Base-by-base conservation (phyloP, 805 yeast species). In the Cyberlindnera sargentensis region DNA sequence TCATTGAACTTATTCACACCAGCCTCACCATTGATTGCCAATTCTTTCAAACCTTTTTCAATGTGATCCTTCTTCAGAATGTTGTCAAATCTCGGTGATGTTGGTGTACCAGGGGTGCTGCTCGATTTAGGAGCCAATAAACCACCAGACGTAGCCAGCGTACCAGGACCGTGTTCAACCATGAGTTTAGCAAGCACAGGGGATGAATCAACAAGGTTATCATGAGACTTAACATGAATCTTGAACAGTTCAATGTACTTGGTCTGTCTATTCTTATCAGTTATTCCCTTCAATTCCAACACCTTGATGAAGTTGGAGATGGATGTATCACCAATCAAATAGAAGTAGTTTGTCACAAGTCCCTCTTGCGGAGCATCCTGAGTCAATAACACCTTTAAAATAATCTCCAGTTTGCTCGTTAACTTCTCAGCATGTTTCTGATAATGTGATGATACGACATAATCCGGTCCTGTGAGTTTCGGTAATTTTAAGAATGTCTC, bases 361-460 rank as follows among this genome's bases (percentile, higher is more conserved):
- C 70, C 72, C 42, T 73, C 77, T 43, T 75, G 72, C n/a, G 95
- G 95, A n/a, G 76, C 72, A 6, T 70, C 62, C 9, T 80, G 78
- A 0, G 84, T 76, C 60, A 82, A 66, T 30, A 88, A 60, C 4
- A 87, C 75, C 56, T 84, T 84, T 45, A 88, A 66, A n/a, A 88
- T 61, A 2, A 75, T 68, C 53, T 85, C 91, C 3, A 84, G 58
- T 25, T 66, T 62, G n/a, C 58, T 53, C 23, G 64, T 61, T 29
- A 67, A 56, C 52, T 65, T 58, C 43, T 66, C 68, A 27, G 79
- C 76, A 48, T 67, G 71, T 42, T 72, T 71, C 15, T 59, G 47
- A 44, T 64, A 72, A 11, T 65, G 62, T 20, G 55, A 32, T 8
- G 66, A 52, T 3, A 56, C 42, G 6, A 37, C 43, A 11, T 35